Evolutionary conservation across 2,329 filamentous ascomycete genomes (phyloP), one percentile per base, ranked within the genome.

Genomic region (Diplodia sapinea): DNA sequence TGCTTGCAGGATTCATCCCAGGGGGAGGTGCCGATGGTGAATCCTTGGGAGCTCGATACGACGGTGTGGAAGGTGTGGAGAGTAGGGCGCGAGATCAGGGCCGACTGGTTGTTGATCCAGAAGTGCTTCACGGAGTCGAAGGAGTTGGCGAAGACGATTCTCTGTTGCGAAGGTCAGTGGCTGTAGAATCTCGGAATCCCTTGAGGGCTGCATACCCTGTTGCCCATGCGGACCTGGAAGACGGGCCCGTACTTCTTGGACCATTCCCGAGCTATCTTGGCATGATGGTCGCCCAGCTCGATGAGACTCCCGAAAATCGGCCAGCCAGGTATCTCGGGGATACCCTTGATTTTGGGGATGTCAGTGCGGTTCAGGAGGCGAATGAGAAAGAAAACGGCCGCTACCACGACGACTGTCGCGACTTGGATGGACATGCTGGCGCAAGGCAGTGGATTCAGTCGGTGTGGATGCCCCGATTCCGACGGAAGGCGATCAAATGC

Each of bases 61-160:
- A 94, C 89, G 5, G 86, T 91, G 78, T 94, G 91, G 77, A 94
- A 94, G 0, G 91, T 94, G 77, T 94, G 91, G 57, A 93, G 86
- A 29, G 84, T 92, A 0, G 92, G 92, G 1, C 92, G 86, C 0
- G 90, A 93, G 73, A 93, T 92, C 68, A 94, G 81, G 0, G 91
- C 85, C 0, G 91, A 91, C 73, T 93, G 91, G 72, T 94, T 89
- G 11, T 88, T 90, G 76, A 93, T 90, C 89, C 91, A 94, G 26
- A 94, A 82, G 70, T 89, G 83, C 66, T 86, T 88, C 40, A 94
- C 90, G 0, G 89, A 86, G 23, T 92, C 89, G 73, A 92, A 94
- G 1, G 87, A 89, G 73, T 94, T 94, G 70, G 90, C 91, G 73
- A 93, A 93, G 38, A 94, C 83, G 69, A 94, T 89, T 68, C 90